phyloP scores from a whole-genome alignment of 208 protist genomes.

The Naegleria fowleri region DNA sequence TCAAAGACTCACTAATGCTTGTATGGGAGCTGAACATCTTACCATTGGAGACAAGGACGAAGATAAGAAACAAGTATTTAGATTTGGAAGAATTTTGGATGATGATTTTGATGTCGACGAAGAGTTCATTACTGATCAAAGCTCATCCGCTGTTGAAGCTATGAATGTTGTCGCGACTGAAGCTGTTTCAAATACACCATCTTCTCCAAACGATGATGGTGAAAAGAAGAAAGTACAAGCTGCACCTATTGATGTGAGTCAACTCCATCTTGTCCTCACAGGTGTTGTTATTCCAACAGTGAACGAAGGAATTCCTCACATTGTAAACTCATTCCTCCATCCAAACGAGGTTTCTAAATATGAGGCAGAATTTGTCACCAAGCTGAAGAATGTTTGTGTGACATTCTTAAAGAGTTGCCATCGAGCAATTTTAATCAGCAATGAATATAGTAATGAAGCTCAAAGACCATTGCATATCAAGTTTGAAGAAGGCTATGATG shows the following conservation, averaged over 20 bases:
- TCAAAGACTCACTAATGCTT: neutral
- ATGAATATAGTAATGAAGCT: neutral
- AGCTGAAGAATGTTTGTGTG: neutral
- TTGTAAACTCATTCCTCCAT: conserved; percentile 9
- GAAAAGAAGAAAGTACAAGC: neutral
- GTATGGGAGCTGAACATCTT: neutral
- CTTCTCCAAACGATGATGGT: neutral
- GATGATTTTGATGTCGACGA: conserved; percentile 7
- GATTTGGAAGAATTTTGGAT: conserved; percentile 18
- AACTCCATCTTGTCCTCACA: conserved; percentile 5
- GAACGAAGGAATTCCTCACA: conserved; percentile 23
- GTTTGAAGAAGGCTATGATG: conserved; percentile 5
- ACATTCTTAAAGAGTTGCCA: neutral
- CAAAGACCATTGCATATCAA: neutral
- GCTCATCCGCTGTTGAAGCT: neutral
- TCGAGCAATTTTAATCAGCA: neutral
- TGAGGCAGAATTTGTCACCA: neutral
- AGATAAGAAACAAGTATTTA: neutral
- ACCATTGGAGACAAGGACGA: neutral
- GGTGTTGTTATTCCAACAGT: conserved; percentile 16
- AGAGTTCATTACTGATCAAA: neutral
- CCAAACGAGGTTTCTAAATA: neutral
- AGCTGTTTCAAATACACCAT: neutral
- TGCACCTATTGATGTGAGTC: neutral
- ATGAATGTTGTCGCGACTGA: neutral